Base-by-base conservation (phyloP, 768 basidiomycete species). In the Mycena latifolia region DNA sequence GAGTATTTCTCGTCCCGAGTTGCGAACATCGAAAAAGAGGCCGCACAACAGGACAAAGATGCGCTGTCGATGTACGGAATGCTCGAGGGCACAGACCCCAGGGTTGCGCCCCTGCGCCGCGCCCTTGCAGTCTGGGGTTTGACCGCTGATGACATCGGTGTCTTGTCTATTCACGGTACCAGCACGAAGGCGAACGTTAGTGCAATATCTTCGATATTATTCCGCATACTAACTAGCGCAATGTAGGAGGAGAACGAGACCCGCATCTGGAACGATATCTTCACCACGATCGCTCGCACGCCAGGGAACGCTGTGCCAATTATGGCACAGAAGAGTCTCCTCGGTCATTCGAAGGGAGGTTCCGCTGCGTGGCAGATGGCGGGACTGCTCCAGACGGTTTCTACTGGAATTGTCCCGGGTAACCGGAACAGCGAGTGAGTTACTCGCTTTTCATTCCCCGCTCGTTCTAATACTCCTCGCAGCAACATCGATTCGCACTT, bases 351-450 rank as follows among this genome's bases (percentile, higher is more conserved):
- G 14, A 99, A 99, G 85, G 98, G 98, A 78, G 98, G 97, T 66
- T 94, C 98, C n/a, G 97, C 97, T 59, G 93, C 96, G 2, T 98
- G 96, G 97, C 94, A 96, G 80, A 88, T 98, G 86, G 91, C 90
- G 72, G 98, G 98, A 71, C 84, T 99, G 60, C 79, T 95, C 59
- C 96, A 99, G 77, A 89, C 90, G 14, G 85, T 99, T 66, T 85
- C 83, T 68, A 89, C 89, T 48, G 98, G 96, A 56, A 86, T 97
- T 68, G 85, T 99, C 69, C 96, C 98, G 9, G 96, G 96, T 45
- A 99, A 99, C 77, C 89, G 95, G 70, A 98, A 97, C 77, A 93
- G 92, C 84, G 96, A 98, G 92, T 96, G 82, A 82, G 94, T 88
- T 46, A 52, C 20, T 48, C 20, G 28, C 8, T 35, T 24, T 15